phyloP scores from a whole-genome alignment of 129 eudicot species.

The Calendula officinalis region DNA sequence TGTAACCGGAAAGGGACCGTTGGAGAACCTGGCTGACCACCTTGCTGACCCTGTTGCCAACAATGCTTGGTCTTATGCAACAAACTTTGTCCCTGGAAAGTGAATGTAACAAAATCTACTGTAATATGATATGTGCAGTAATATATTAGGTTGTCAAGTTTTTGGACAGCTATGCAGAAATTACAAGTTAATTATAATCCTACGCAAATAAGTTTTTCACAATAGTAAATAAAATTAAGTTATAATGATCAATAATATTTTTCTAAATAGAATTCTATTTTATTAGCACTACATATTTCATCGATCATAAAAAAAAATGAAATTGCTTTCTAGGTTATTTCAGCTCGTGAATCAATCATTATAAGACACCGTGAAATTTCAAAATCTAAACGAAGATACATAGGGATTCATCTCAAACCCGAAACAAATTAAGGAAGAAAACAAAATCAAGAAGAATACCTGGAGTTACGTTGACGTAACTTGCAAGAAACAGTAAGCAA shows the following conservation, averaged over 20 bases:
- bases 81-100: conserved; percentile 72
- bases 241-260: no score
- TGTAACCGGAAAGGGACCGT: conserved; percentile 79
- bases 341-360: neutral
- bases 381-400: neutral
- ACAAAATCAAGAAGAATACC: conserved; percentile 35
- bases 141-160: conserved; percentile 5
- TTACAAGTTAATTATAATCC: neutral
- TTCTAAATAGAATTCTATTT: no score
- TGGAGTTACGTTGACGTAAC: conserved; percentile 61
- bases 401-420: no score
- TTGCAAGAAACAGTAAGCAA: conserved; percentile 48
- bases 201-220: neutral
- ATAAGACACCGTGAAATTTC: neutral
- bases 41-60: conserved; percentile 71
- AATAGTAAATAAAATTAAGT: neutral
- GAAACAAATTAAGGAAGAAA: neutral
- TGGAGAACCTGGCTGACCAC: conserved; percentile 71
- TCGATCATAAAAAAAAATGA: no score
- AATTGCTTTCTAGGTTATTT: neutral
- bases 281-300: no score
- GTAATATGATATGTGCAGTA: conserved; percentile 40
- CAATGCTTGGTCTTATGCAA: conserved; percentile 68
- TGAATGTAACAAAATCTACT: conserved; percentile 26
- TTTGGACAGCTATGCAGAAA: conserved; percentile 1